Evolutionary conservation across 2,329 filamentous ascomycete genomes (phyloP), one percentile per base, ranked within the genome.

Genomic region (Fusarium sulawesiense): DNA sequence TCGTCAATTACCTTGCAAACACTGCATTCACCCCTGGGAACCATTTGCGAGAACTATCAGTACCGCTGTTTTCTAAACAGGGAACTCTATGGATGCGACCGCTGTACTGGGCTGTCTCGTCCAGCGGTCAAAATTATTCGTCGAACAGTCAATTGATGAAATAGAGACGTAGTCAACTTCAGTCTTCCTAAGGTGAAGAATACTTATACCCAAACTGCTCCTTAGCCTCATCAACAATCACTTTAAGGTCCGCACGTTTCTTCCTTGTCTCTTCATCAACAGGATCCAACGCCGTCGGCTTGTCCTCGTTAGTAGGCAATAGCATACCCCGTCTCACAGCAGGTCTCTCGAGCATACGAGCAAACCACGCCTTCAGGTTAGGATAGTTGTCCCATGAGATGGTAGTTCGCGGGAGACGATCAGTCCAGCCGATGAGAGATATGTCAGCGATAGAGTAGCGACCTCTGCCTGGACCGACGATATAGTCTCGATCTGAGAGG

Each of bases 391-490:
- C 78, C 5, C 68, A 64, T 14, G 73, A 60, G 55, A 90, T 88
- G 18, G 83, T 70, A 13, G 54, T 51, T 7, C 59, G 51, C 81
- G 2, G 87, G 5, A 66, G 83, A 3, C 80, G 78, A 48, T 88
- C 84, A 51, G 90, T 83, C 92, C 92, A 94, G 41, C 91, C 90
- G 76, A 91, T 87, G 62, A 89, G 84, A 30, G 90, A 86, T 58
- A 95, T 93, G 80, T 95, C 92, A 1, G 89, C 92, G 60, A 91
- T 89, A 72, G 85, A 88, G 78, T 85, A 89, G 74, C 86, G 87
- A 70, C 88, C 86, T 27, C 75, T 75, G 14, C 79, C 84, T 2
- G 83, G 76, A 6, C 90, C 90, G 5, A 84, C 86, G 9, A 88
- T 75, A 67, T 81, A 89, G 56, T 87, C 84, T 5, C 85, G 81